Evolutionary conservation across 257 asterid genomes (phyloP).

Genomic region (Solanum pimpinellifolium): DNA sequence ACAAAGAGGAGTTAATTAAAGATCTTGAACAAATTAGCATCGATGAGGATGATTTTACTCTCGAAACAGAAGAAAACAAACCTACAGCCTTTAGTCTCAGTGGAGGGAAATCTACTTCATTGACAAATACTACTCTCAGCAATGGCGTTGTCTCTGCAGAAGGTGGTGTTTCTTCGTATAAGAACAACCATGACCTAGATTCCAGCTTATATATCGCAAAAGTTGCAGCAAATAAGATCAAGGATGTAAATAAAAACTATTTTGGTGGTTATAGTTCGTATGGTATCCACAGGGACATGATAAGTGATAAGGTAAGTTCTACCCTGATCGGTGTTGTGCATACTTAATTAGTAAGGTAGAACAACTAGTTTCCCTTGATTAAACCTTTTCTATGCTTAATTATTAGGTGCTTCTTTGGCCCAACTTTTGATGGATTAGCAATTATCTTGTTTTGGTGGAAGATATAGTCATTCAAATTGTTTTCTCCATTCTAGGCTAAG

Average conservation of each 20-base stretch:
- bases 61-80: background rate
- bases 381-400: background rate
- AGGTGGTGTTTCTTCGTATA: constrained; percentile 3
- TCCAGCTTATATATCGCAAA: constrained; percentile 8
- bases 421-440: background rate
- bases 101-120: background rate
- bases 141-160: constrained; percentile 6
- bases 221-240: constrained; percentile 30
- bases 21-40: constrained; percentile 37
- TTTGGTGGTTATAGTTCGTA: constrained; percentile 82
- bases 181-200: background rate
- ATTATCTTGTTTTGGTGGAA: background rate
- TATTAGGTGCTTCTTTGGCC: background rate
- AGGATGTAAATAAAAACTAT: constrained; percentile 47
- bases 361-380: background rate
- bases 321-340: background rate
- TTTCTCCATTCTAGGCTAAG: background rate
- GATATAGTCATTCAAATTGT: background rate
- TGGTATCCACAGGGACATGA: constrained; percentile 95
- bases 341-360: background rate
- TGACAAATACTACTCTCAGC: background rate
- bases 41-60: constrained; percentile 22
- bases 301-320: constrained; percentile 77
- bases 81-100: background rate
- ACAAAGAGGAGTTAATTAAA: constrained; percentile 28